Evolutionary conservation across 768 basidiomycete species (phyloP), one percentile per base, ranked within the genome.

Genomic region (Mycena alexandri): DNA sequence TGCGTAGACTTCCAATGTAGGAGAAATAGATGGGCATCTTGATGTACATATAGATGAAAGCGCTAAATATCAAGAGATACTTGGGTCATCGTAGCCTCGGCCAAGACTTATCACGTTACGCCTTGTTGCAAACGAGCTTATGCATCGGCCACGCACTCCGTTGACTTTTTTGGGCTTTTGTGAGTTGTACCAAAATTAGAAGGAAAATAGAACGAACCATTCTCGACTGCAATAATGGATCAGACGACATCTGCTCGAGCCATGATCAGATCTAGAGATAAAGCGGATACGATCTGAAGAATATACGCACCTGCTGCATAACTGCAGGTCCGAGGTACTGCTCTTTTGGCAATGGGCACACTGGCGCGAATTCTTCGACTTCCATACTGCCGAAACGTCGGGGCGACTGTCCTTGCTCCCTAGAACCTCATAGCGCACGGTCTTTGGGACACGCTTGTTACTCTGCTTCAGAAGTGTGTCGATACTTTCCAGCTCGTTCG

Each of bases 401-500:
- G 70, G 68, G 6, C 73, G 59, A 17, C n/a, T 56, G 38, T 67
- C 68, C 64, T 75, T 74, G 24, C 34, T 53, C 17, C 74, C 73
- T 5, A 68, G 33, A 7, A 76, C 75, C 46, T 63, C 24, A 29
- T 67, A 53, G 50, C 72, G 72, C 58, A 74, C 48, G 14, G 52
- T 29, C 34, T 58, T 67, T 2, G 72, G 65, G 0, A 60, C 58
- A 5, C 52, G 44, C 53, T 55, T 60, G 5, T 65, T 53, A 54
- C 61, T 52, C 53, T 58, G 60, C 54, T 46, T 52, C 21, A 70
- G 60, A 36, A 71, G 25, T 43, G 70, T 76, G 70, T 79, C 77
- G 47, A 79, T 77, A 58, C 75, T 75, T 68, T 77, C 75, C 5
- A 77, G 46, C 54, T 79, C 78, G 50, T 59, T 63, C 9, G 57